phyloP scores from a whole-genome alignment of 2,329 filamentous ascomycete genomes.

The Diaporthe batatas region DNA sequence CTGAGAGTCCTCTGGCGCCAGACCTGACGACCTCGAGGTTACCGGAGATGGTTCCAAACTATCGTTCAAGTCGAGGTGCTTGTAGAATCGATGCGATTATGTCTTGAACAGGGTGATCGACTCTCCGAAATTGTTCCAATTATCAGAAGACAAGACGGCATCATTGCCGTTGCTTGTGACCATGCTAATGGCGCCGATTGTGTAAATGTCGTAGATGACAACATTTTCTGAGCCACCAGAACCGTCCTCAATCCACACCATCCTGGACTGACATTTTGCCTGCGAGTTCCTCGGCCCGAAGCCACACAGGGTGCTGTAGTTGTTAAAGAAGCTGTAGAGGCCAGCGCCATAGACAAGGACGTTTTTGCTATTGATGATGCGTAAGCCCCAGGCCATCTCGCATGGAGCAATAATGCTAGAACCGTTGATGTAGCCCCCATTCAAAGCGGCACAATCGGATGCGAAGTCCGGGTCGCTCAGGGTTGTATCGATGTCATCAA shows the following conservation, averaged over 20 bases:
- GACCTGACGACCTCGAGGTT: neutral
- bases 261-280: conserved; percentile 60
- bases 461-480: conserved; percentile 67
- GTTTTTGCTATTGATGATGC: conserved; percentile 67
- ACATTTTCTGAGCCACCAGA: conserved; percentile 43
- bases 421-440: conserved; percentile 21
- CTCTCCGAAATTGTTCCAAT: conserved; percentile 53
- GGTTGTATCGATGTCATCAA: conserved; percentile 55
- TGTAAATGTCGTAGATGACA: conserved; percentile 57
- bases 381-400: conserved; percentile 74
- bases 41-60: neutral
- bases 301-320: conserved; percentile 67
- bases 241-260: conserved; percentile 49
- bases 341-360: conserved; percentile 73
- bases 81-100: neutral
- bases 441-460: conserved; percentile 51
- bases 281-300: conserved; percentile 50
- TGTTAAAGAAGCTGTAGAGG: conserved; percentile 77
- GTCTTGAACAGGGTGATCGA: conserved; percentile 46
- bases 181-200: conserved; percentile 56
- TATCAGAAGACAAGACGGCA: conserved; percentile 52
- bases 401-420: conserved; percentile 54
- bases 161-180: conserved; percentile 52
- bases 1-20: neutral
- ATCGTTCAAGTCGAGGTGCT: neutral